A percentile compares a stretch with the other conserved stretches of the same genome.
These are phyloP conservation scores for Asterochloris erici DNA, from an alignment of 139 green algal species.

Conservation along the genomic window DNA sequence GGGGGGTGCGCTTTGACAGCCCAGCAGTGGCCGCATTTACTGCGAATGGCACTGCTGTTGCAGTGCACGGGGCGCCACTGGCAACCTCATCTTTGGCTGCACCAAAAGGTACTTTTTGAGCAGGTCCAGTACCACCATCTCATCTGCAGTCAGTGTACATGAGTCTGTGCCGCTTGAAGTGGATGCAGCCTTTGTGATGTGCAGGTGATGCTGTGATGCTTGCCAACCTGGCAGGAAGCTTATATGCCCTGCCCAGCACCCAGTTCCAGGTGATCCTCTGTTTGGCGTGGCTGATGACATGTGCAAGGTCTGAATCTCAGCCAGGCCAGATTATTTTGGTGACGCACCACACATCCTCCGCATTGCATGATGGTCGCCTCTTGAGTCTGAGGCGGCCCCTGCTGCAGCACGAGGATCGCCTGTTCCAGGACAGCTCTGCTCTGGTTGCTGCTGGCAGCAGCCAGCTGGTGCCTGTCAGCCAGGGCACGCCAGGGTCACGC, in stretches of 20 bases:
- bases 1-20: slow-evolving; percentile 56
- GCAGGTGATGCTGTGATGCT: slow-evolving; percentile 35
- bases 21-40: slow-evolving; percentile 62
- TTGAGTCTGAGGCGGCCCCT: not conserved
- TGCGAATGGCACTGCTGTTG: not conserved
- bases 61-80: not conserved
- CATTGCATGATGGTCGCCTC: not conserved
- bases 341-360: not conserved
- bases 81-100: not conserved
- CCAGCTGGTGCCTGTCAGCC: not conserved
- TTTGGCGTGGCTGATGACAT: not conserved
- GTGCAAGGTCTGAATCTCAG: not conserved
- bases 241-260: slow-evolving; percentile 53
- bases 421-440: too few species aligned
- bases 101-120: too few species aligned
- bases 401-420: not conserved
- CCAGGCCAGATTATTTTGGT: not conserved
- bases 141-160: not conserved
- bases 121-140: too few species aligned
- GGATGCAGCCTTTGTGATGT: not conserved
- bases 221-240: slow-evolving; percentile 32
- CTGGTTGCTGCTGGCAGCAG: not conserved
- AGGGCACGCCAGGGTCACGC: not conserved
- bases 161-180: not conserved
- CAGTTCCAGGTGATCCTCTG: not conserved